Evolutionary conservation across 1,284 basidiomycete species (phyloP).

Genomic region (Vanrija pseudolonga): DNA sequence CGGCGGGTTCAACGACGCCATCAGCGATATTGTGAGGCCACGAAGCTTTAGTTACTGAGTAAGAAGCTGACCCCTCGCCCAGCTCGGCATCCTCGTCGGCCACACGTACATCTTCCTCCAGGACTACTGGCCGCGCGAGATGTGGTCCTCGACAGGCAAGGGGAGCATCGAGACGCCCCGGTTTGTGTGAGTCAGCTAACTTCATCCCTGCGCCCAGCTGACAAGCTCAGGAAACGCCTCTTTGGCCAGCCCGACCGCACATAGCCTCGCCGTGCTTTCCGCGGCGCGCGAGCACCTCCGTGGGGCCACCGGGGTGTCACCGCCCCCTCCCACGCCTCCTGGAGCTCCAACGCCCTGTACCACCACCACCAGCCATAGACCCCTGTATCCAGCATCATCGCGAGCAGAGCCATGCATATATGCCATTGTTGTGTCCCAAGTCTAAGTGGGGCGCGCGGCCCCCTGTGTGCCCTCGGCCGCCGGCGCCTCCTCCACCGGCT

Average conservation of each 20-base stretch:
- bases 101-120: conserved; percentile 89
- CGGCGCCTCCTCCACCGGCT: no score
- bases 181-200: conserved; percentile 61
- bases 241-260: conserved; percentile 9
- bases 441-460: not conserved
- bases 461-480: not conserved
- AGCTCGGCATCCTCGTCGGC: conserved; percentile 76
- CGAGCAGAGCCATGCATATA: not conserved
- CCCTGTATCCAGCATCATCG: not conserved
- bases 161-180: conserved; percentile 69
- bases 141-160: conserved; percentile 52
- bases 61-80: conserved; percentile 8
- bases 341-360: not conserved
- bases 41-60: not conserved
- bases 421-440: not conserved
- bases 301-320: no score
- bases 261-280: no score
- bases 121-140: conserved; percentile 92
- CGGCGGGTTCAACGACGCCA: conserved; percentile 77
- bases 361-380: not conserved
- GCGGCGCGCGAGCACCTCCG: no score
- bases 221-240: conserved; percentile 8
- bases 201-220: not conserved
- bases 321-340: no score
- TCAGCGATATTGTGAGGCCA: conserved; percentile 65